These are phyloP conservation scores for Colletotrichum chlorophyti DNA, from an alignment of 2,329 filamentous ascomycete genomes.

Conservation along the genomic window DNA sequence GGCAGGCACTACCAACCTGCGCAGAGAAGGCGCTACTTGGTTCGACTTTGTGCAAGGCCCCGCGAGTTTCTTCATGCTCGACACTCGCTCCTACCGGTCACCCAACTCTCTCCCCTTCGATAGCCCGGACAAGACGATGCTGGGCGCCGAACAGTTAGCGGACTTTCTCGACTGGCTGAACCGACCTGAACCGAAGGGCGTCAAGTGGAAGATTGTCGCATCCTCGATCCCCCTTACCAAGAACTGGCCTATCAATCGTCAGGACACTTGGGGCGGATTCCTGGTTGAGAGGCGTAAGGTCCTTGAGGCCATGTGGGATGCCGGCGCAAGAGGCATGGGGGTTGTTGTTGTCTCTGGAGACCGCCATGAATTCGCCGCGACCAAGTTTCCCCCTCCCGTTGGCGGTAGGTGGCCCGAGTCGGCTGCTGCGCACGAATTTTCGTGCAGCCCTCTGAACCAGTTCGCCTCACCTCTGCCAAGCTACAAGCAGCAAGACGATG, in stretches of 20 bases:
- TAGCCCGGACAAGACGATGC: constrained; percentile 80
- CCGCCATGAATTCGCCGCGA: constrained; percentile 96
- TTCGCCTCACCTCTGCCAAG: constrained; percentile 89
- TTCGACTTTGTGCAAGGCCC: constrained; percentile 91
- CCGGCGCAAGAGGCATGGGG: constrained; percentile 75
- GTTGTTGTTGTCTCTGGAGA: constrained; percentile 89
- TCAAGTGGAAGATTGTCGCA: constrained; percentile 93
- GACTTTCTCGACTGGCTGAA: constrained; percentile 82
- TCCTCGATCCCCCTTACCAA: constrained; percentile 95
- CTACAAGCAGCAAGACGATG: constrained; percentile 80
- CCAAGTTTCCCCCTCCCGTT: constrained; percentile 71
- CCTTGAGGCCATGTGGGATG: constrained; percentile 92
- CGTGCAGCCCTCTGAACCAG: constrained; percentile 88
- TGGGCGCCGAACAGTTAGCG: constrained; percentile 78
- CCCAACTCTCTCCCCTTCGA: constrained; percentile 66
- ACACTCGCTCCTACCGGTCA: constrained; percentile 88
- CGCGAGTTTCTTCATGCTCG: constrained; percentile 92
- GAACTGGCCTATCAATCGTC: constrained; percentile 89
- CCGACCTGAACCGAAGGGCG: constrained; percentile 74
- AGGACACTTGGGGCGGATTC: constrained; percentile 96
- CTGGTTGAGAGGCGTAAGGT: constrained; percentile 78
- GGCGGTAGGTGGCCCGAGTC: constrained; percentile 67
- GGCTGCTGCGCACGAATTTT: constrained; percentile 86
- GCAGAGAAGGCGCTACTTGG: constrained; percentile 71
- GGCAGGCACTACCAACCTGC: constrained; percentile 46